phyloP scores from a whole-genome alignment of 129 eudicot genomes.

The Pseudognaphalium luteoalbum region DNA sequence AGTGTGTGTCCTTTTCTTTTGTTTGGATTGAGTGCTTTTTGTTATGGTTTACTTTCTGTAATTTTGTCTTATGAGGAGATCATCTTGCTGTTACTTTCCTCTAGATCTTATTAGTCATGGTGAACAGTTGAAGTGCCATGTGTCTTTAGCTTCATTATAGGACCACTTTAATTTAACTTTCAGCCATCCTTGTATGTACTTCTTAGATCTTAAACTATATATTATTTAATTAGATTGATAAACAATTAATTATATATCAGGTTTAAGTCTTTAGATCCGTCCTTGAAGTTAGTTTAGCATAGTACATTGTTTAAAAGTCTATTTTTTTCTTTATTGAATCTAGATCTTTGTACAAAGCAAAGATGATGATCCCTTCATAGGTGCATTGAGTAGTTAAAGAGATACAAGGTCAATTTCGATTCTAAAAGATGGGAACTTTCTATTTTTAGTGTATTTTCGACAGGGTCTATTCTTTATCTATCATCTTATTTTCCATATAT shows the following conservation, averaged over 20 bases:
- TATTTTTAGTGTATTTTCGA: constrained; percentile 10
- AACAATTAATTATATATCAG: constrained; percentile 18
- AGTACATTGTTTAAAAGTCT: too few species aligned
- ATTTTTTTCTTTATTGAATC: constrained; percentile 17
- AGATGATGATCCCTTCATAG: constrained; percentile 7
- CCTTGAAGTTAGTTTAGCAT: too few species aligned
- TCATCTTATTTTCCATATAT: neutral
- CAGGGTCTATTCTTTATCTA: neutral
- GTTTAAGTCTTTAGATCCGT: constrained; percentile 22
- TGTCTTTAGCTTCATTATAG: constrained; percentile 59
- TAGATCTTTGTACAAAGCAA: constrained; percentile 14
- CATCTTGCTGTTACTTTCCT: constrained; percentile 21
- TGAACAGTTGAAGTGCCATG: constrained; percentile 48
- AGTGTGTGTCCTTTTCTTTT: constrained; percentile 45
- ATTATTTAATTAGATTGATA: constrained; percentile 4
- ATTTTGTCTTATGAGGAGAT: constrained; percentile 43
- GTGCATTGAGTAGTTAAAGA: constrained; percentile 16
- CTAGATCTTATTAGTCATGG: constrained; percentile 29
- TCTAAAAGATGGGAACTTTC: constrained; percentile 22
- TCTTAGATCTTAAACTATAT: constrained; percentile 26
- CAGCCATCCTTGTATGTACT: constrained; percentile 39
- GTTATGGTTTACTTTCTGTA: constrained; percentile 44
- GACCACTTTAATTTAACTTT: constrained; percentile 52
- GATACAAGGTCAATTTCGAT: neutral
- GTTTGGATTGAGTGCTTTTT: constrained; percentile 30